Evolutionary conservation across 1,284 basidiomycete genomes (phyloP).

Genomic region (Malassezia yamatoensis): DNA sequence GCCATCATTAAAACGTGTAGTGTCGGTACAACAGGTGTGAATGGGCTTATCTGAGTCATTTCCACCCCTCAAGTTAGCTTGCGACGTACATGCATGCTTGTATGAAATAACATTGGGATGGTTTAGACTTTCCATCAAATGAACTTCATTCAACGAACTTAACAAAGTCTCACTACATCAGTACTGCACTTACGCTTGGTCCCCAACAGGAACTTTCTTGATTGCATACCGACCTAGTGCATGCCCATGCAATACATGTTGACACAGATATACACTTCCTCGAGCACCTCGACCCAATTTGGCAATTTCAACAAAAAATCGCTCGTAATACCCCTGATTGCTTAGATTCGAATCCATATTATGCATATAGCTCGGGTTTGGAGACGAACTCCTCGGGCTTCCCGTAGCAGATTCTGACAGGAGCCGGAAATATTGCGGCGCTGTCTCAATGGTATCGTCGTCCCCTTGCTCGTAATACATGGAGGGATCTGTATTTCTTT

Average conservation of each 20-base stretch:
- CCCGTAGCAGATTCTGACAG: constrained; percentile 16
- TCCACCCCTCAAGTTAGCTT: constrained; percentile 57
- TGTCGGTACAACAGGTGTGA: constrained; percentile 38
- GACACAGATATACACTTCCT: constrained; percentile 72
- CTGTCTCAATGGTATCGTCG: constrained; percentile 18
- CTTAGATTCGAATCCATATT: not conserved
- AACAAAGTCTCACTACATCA: constrained; percentile 20
- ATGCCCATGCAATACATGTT: constrained; percentile 73
- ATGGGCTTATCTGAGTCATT: constrained; percentile 27
- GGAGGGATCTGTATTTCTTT: not conserved
- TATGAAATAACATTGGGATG: constrained; percentile 89
- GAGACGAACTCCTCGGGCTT: constrained; percentile 3
- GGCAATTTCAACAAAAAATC: constrained; percentile 78
- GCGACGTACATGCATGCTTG: constrained; percentile 65
- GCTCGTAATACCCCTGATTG: constrained; percentile 52
- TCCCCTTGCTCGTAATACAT: not conserved
- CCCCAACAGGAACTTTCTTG: constrained; percentile 87
- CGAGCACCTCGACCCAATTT: constrained; percentile 83
- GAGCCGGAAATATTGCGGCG: constrained; percentile 36
- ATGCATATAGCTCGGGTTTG: not conserved
- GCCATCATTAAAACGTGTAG: constrained; percentile 45
- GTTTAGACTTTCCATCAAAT: constrained; percentile 69
- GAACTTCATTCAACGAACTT: constrained; percentile 54
- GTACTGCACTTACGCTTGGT: constrained; percentile 37
- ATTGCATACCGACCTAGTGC: constrained; percentile 64